Base-by-base conservation (phyloP, 768 basidiomycete species). In the Mycena filopes region DNA sequence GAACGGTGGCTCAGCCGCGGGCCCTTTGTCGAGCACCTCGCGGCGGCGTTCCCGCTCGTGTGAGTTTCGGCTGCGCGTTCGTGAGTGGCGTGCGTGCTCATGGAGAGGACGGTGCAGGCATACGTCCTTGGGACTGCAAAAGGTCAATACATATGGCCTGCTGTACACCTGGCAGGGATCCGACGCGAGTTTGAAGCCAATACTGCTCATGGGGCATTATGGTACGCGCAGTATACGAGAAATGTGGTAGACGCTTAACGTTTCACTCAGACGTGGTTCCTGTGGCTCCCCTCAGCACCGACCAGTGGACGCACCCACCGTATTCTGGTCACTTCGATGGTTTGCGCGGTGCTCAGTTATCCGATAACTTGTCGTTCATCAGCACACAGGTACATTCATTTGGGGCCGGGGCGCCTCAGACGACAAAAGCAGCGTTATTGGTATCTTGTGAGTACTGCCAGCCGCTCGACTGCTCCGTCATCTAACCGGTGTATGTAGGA, bases 371-470 rank as follows among this genome's bases (percentile, higher is more conserved):
- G 5, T 9, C 15, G 2, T 11, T 36, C 4, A 11, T 36, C 36
- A 94, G 3, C 16, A 79, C 85, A 83, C 48, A 81, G 80, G 81
- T 18, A 63, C 84, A 56, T 84, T 81, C 67, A 80, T 95, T n/a
- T 94, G 91, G 91, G 93, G 93, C 12, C 83, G 93, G 18, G 93
- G 93, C 45, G 83, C 85, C 53, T 79, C 79, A 3, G 92, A 95
- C 70, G 91, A 93, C 78, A 95, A 95, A 80, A 86, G 84, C 51
- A 88, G 87, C 25, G 72, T 92, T 41, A 87, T 92, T 59, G 85
- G 86, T n/a, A 86, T 86, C 71, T 75, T 90, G 90, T 89, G 72
- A 47, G 78, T 21, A 15, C 5, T 28, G 25, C 3, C 11, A 26
- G 23, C 23, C 26, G 4, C 11, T 15, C 23, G 11, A 29, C 4